These are phyloP conservation scores for Botrytis pseudocinerea DNA, from an alignment of 2,329 filamentous ascomycete species.

Conservation along the genomic window DNA sequence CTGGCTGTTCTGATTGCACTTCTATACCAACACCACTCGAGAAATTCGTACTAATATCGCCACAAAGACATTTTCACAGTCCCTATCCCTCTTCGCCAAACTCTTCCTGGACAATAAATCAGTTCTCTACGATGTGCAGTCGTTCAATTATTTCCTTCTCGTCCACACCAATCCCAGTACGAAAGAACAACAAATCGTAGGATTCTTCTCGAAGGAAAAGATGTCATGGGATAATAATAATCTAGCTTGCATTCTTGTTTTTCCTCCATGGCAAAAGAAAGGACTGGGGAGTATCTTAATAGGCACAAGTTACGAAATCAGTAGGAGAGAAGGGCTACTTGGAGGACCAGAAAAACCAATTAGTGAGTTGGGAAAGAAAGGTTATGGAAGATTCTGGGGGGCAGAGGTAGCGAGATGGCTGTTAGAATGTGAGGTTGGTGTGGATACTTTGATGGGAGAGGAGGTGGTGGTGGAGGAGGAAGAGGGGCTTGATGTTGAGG, in stretches of 20 bases:
- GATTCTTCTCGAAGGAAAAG: constrained; percentile 99
- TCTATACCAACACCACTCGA: not conserved
- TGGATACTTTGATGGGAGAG: constrained; percentile 32
- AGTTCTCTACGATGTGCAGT: constrained; percentile 93
- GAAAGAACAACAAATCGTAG: constrained; percentile 63
- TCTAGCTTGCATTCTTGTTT: constrained; percentile 91
- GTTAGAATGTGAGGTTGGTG: constrained; percentile 40
- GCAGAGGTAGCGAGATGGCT: constrained; percentile 77
- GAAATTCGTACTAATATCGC: not conserved
- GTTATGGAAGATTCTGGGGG: constrained; percentile 85
- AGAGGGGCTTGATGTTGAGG: constrained; percentile 49
- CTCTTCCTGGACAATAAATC: constrained; percentile 98
- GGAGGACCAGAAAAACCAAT: constrained; percentile 95
- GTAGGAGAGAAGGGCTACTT: constrained; percentile 75
- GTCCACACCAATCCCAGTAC: constrained; percentile 64
- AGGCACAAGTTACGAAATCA: constrained; percentile 90
- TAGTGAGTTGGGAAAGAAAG: constrained; percentile 77
- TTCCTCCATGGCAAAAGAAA: constrained; percentile 92
- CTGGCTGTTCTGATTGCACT: not conserved
- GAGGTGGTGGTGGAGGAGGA: constrained; percentile 44
- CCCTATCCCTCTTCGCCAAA: constrained; percentile 93
- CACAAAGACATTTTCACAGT: constrained; percentile 79
- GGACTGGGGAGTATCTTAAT: constrained; percentile 87
- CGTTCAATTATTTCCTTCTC: constrained; percentile 92
- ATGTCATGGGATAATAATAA: constrained; percentile 99